Base-by-base conservation (phyloP, 2,329 filamentous ascomycete species). In the Botrytis porri region DNA sequence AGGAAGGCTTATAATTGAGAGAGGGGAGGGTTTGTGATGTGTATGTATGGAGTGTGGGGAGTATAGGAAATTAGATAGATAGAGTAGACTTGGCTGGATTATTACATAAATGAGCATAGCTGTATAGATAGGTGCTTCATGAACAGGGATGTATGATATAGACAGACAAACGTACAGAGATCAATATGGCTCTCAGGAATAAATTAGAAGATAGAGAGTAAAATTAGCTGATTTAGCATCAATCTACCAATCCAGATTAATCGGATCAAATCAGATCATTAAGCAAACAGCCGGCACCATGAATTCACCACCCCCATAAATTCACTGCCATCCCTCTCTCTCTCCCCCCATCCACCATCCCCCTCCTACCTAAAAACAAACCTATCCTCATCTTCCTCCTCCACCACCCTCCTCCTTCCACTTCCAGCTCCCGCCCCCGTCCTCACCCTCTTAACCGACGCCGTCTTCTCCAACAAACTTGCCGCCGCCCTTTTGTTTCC, bases 371-470 rank as follows among this genome's bases (percentile, higher is more conserved):
- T 45, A 59, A 72, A 72, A 22, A 22, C 60, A 73, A 81, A 80
- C 57, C 76, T 77, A 74, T 81, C 81, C 57, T 78, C 79, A 63
- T 80, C 79, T 64, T 79, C 78, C 65, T 79, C 78, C 69, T 76
- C 77, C 77, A 48, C 80, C 77, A 67, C 79, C 78, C 48, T 79
- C 76, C 32, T 75, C 64, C 63, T 65, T 75, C 37, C 61, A 39
- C n/a, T 29, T 25, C 25, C 48, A 59, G 71, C 51, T 51, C 74
- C 32, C 16, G 66, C 51, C 39, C 71, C 75, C 63, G 25, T n/a
- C 48, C 73, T 78, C 14, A 70, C 70, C 51, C 76, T 81, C 76
- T 81, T 81, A 20, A 75, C 71, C 9, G 79, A 76, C 16, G 72
- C 74, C 12, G 75, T 63, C 57, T 77, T 80, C 20, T 64, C 72